Evolutionary conservation across 495 filamentous ascomycete species (phyloP).

Genomic region (Daldinia childiae): DNA sequence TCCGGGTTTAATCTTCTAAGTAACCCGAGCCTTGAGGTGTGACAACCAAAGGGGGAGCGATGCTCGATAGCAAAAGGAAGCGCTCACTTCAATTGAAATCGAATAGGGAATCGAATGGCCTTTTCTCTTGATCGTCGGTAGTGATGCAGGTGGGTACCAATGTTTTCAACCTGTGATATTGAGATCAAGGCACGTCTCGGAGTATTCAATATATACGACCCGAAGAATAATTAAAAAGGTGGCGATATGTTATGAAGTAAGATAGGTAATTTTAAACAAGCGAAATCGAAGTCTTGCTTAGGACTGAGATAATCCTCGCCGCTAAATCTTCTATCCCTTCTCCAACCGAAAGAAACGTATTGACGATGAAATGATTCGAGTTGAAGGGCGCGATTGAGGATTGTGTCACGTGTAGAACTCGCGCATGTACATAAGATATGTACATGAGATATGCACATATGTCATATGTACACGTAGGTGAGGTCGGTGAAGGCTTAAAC

Average conservation of each 20-base stretch:
- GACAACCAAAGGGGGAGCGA: background rate
- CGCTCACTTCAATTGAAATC: conserved; percentile 16
- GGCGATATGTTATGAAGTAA: conserved; percentile 2
- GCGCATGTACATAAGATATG: background rate
- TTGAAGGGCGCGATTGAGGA: conserved; percentile 27
- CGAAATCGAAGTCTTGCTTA: conserved; percentile 1
- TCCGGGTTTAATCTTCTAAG: conserved; percentile 26
- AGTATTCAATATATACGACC: conserved; percentile 22
- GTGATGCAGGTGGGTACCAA: conserved; percentile 42
- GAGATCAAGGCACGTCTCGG: conserved; percentile 31
- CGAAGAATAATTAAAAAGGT: conserved; percentile 4
- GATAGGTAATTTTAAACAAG: background rate
- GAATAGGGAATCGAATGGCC: background rate
- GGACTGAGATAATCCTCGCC: conserved; percentile 14
- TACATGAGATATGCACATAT: background rate
- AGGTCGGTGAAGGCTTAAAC: conserved; percentile 14
- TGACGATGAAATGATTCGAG: conserved; percentile 29
- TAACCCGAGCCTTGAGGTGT: conserved; percentile 19
- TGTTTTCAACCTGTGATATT: conserved; percentile 28
- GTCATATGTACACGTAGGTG: conserved; percentile 8
- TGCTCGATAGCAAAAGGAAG: background rate
- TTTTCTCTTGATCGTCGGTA: conserved; percentile 32
- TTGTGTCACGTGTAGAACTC: conserved; percentile 31
- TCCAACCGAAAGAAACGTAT: conserved; percentile 15
- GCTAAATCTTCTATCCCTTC: background rate